phyloP scores from a whole-genome alignment of 495 filamentous ascomycete species.

The Wilcoxina mikolae region DNA sequence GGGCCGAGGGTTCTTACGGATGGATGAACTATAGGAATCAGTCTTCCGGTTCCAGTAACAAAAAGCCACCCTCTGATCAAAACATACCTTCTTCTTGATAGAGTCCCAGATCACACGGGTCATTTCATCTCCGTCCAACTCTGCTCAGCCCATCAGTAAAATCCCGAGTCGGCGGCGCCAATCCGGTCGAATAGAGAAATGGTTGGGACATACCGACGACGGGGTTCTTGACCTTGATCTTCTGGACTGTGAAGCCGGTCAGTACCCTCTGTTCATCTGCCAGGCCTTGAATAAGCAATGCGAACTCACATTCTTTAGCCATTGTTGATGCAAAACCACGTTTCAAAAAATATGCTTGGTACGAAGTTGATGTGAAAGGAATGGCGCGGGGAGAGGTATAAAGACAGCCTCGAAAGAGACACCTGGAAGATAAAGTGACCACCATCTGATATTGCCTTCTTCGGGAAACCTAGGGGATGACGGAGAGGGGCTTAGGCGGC shows the following conservation, averaged over 20 bases:
- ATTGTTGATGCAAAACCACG: conserved; percentile 7
- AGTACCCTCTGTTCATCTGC: background rate
- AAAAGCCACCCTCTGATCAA: conserved; percentile 1
- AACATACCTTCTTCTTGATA: conserved; percentile 77
- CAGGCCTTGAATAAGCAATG: background rate
- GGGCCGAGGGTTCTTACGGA: conserved; percentile 40
- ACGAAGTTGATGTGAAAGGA: background rate
- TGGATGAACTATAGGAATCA: conserved; percentile 54
- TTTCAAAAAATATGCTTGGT: background rate
- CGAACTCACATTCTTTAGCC: conserved; percentile 1
- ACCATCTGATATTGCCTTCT: conserved; percentile 1
- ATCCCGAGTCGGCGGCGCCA: background rate
- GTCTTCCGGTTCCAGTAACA: conserved; percentile 4
- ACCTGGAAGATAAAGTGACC: conserved; percentile 7
- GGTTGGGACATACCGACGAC: conserved; percentile 46
- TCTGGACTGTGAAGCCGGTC: conserved; percentile 30
- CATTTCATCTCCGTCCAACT: conserved; percentile 98
- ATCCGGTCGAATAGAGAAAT: background rate
- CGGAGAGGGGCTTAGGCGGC: background rate
- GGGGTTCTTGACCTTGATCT: conserved; percentile 97
- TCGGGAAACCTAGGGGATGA: conserved; percentile 4
- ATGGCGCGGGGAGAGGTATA: background rate
- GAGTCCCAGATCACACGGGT: conserved; percentile 96
- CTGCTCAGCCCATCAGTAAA: conserved; percentile 25
- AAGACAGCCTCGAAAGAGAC: conserved; percentile 5